Percentiles rank a stretch among this genome's conserved stretches.
Conservation (phyloP, 106 monocot genomes). For the Agapanthus africanus region DNA sequence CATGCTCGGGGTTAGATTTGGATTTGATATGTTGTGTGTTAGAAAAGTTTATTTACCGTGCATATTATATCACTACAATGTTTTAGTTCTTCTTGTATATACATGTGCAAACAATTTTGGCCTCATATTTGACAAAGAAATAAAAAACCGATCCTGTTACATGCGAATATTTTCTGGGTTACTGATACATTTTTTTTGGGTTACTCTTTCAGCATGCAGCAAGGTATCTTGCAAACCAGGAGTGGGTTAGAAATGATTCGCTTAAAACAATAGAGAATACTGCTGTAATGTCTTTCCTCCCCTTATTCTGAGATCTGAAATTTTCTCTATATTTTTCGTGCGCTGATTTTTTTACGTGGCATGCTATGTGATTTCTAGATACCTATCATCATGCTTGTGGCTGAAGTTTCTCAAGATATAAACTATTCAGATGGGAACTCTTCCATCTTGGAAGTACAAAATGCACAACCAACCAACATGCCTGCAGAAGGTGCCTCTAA, state of each 20-base stretch:
- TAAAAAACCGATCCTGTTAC: neutral
- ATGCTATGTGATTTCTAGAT: slow-evolving; percentile 47
- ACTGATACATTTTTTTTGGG: neutral
- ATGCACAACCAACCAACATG: slow-evolving; percentile 21
- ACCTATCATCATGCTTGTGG: slow-evolving; percentile 94
- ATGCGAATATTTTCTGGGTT: neutral
- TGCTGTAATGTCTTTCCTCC: slow-evolving; percentile 43
- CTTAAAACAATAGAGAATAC: slow-evolving; percentile 98
- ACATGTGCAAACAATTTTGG: neutral
- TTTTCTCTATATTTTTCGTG: slow-evolving; percentile 1
- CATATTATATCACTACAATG: neutral
- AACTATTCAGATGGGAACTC: slow-evolving; percentile 36
- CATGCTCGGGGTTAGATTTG: neutral
- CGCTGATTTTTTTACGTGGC: neutral
- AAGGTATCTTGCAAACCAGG: slow-evolving; percentile 93
- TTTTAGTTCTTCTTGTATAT: neutral
- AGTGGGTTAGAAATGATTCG: slow-evolving; percentile 98
- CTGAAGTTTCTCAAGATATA: slow-evolving; percentile 70
- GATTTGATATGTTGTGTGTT: neutral
- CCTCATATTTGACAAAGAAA: neutral
- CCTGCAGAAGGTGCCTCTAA: slow-evolving; percentile 13
- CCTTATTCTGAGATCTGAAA: slow-evolving; percentile 4
- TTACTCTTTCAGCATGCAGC: slow-evolving; percentile 81
- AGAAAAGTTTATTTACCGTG: neutral
- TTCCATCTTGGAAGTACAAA: slow-evolving; percentile 22